Evolutionary conservation across 257 asterid genomes (phyloP).

Genomic region (Solanum sejunctum): DNA sequence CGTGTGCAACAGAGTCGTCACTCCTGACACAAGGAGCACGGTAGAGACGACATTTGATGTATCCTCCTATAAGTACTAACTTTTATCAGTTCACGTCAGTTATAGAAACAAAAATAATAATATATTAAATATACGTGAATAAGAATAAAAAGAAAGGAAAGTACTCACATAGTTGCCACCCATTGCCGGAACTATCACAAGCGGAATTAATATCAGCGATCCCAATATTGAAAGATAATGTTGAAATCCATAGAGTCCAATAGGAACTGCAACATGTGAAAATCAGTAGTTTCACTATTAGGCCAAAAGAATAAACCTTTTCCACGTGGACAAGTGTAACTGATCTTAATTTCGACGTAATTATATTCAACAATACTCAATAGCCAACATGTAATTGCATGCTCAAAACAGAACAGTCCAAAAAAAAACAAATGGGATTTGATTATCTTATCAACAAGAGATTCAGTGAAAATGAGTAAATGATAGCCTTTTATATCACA

Average conservation of each 20-base stretch:
- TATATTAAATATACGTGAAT: background rate
- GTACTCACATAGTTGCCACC: conserved; percentile 95
- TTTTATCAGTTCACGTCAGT: conserved; percentile 8
- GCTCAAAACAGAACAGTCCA: background rate
- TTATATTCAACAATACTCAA: background rate
- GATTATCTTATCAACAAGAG: background rate
- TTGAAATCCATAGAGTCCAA: conserved; percentile 87
- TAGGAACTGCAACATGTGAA: conserved; percentile 66
- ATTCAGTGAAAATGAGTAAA: background rate
- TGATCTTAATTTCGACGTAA: background rate
- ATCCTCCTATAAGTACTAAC: conserved; percentile 59
- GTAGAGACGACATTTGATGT: conserved; percentile 86
- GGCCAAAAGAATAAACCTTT: background rate
- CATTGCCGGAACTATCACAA: conserved; percentile 99
- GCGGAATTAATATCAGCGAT: conserved; percentile 84
- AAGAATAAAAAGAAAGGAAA: conserved; percentile 17
- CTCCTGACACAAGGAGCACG: conserved; percentile 80
- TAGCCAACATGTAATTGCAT: background rate
- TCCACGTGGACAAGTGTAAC: background rate
- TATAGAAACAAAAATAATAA: background rate
- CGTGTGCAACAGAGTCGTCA: conserved; percentile 75
- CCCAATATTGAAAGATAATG: conserved; percentile 93
- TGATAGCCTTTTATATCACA: conserved; percentile 26
- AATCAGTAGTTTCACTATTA: background rate
- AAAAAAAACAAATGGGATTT: background rate